These are phyloP conservation scores for Leishmania aethiopica DNA, from an alignment of 208 protist genomes.

Conservation along the genomic window DNA sequence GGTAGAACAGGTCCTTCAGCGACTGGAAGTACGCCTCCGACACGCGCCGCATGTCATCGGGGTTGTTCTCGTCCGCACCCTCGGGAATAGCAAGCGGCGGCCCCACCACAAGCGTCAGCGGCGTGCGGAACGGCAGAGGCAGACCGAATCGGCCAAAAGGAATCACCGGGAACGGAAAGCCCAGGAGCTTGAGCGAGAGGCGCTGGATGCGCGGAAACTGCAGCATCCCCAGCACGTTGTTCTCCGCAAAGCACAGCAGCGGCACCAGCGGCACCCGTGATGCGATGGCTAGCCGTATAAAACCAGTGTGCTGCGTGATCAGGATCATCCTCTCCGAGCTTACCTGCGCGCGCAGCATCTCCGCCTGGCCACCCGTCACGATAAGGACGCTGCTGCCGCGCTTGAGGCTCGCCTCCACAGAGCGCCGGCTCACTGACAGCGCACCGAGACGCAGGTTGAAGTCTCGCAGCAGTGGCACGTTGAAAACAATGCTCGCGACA, in stretches of 20 bases:
- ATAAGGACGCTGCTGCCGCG: conserved; percentile 77
- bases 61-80: conserved; percentile 56
- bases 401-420: conserved; percentile 55
- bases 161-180: conserved; percentile 85
- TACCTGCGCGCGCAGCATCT: conserved; percentile 73
- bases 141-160: conserved; percentile 72
- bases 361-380: conserved; percentile 87
- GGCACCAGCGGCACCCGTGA: conserved; percentile 76
- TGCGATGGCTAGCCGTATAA: conserved; percentile 73
- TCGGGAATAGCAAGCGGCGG: conserved; percentile 54
- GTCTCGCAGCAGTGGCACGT: conserved; percentile 71
- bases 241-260: conserved; percentile 81
- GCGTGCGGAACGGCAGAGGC: conserved; percentile 62
- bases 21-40: conserved; percentile 66
- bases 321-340: conserved; percentile 57
- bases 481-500: conserved; percentile 78
- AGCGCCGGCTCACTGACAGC: conserved; percentile 56
- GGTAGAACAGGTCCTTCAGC: conserved; percentile 69
- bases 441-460: conserved; percentile 70
- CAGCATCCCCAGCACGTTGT: conserved; percentile 73
- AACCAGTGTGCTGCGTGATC: conserved; percentile 82
- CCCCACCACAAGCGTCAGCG: conserved; percentile 80
- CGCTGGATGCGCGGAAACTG: conserved; percentile 69
- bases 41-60: conserved; percentile 53
- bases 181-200: conserved; percentile 57